Evolutionary conservation across 164 flowering plant genomes (phyloP), one percentile per base, ranked within the genome.

Genomic region (Santalum album): DNA sequence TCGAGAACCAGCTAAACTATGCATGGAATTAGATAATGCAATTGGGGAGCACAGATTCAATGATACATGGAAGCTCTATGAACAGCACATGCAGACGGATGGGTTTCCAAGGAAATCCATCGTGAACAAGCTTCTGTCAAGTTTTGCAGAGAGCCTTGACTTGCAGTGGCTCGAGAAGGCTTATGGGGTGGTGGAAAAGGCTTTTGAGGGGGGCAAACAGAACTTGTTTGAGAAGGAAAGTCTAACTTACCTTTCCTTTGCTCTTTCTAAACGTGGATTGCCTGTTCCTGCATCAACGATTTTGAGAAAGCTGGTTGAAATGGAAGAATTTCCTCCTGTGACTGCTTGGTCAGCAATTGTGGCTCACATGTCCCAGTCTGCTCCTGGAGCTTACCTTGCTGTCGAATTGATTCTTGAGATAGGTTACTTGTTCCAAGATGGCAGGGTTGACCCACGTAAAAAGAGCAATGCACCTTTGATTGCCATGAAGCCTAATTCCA

Each of bases 351-450:
- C 92, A 15, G 86, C 86, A 32, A 66, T 84, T 51, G 65, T 84
- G 61, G 99, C 95, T 10, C 66, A 78, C 65, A 82, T 92, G 87
- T 74, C 88, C 5, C 69, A 54, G 20, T 69, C 83, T n/a, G 72
- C 82, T 24, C 53, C 78, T 49, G 96, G 96, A 50, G 79, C 90
- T 43, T 81, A 69, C 63, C 78, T 92, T 57, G 82, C 90, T 36
- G 85, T 84, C 21, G 96, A 92, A 59, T 70, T 92, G 66, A 69
- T 92, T 60, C 78, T 82, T 54, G 96, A 92, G 73, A 82, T 89
- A 47, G 96, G 96, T 51, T 82, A 75, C 60, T 61, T 84, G 25
- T 92, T 89, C 65, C 83, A 84, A 60, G 78, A 85, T 72, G 75
- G 78, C 48, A 74, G 94, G 66, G 75, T 92, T 43, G 96, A 89